Conservation (phyloP, 352 stramenopile species). For the Globisporangium spiculum region DNA sequence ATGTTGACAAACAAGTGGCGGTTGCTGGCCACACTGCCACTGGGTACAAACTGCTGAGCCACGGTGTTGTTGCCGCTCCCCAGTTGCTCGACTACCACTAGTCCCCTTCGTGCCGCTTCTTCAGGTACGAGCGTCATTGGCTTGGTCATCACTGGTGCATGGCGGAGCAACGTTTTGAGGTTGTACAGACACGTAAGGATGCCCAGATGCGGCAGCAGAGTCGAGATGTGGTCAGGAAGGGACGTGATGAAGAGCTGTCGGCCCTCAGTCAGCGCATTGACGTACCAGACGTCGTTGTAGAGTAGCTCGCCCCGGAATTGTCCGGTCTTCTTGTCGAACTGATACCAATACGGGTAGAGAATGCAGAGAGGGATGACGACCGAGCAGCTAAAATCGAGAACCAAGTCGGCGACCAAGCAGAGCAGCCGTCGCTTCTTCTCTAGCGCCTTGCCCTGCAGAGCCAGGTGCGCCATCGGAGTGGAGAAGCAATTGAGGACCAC, state of each 20-base stretch:
- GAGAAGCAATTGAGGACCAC: constrained; percentile 23
- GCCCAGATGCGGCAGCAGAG: constrained; percentile 9
- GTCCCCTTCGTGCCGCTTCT: not conserved
- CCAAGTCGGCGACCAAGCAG: constrained; percentile 15
- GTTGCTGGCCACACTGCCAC: not conserved
- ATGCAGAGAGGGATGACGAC: constrained; percentile 21
- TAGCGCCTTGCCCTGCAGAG: not conserved
- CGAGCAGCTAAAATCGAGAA: constrained; percentile 21
- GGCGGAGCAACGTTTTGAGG: not conserved
- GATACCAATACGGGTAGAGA: constrained; percentile 12
- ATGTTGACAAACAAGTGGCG: not conserved
- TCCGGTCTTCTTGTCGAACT: not conserved
- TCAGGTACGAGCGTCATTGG: not conserved
- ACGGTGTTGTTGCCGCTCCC: no score
- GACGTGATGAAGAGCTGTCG: constrained; percentile 31
- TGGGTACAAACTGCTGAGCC: not conserved
- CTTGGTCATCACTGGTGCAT: not conserved
- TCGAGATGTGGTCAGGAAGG: constrained; percentile 50
- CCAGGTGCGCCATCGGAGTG: constrained; percentile 8
- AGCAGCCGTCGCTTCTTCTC: constrained; percentile 7
- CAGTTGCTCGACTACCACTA: not conserved
- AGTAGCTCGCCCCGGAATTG: not conserved
- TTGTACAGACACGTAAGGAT: constrained; percentile 1
- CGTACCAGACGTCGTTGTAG: constrained; percentile 14
- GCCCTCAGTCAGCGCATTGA: not conserved